phyloP scores from a whole-genome alignment of 306 rosid genomes.

The Acacia crassicarpa region DNA sequence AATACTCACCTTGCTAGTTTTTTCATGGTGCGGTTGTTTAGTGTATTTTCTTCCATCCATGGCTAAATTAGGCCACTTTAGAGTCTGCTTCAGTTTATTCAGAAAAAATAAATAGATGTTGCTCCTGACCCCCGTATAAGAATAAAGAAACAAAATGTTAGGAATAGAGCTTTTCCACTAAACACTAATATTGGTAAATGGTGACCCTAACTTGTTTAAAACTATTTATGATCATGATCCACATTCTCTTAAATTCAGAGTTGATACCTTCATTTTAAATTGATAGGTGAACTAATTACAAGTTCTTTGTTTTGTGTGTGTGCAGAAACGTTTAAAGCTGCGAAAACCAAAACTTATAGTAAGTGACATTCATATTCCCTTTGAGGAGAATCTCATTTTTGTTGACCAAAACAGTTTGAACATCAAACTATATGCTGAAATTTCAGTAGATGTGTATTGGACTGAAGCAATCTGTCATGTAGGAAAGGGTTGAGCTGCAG shows the following conservation, averaged over 20 bases:
- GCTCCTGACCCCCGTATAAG: not conserved
- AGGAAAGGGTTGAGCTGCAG: constrained; percentile 85
- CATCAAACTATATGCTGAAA: constrained; percentile 29
- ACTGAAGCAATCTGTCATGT: constrained; percentile 34
- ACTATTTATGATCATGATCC: not conserved
- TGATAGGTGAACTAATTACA: constrained; percentile 21
- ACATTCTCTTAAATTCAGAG: constrained; percentile 21
- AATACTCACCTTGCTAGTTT: constrained; percentile 16
- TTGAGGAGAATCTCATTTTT: not conserved
- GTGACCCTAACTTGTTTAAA: not conserved
- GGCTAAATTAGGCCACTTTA: not conserved
- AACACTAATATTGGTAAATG: not conserved
- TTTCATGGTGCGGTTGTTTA: not conserved
- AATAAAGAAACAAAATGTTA: constrained; percentile 2
- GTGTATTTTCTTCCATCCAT: not conserved
- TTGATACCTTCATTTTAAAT: constrained; percentile 20
- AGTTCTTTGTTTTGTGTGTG: constrained; percentile 23
- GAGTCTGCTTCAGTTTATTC: not conserved
- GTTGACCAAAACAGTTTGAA: constrained; percentile 12
- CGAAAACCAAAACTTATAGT: constrained; percentile 77
- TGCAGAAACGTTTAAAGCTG: constrained; percentile 82
- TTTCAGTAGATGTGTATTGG: constrained; percentile 26
- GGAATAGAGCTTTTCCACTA: not conserved
- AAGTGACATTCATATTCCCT: constrained; percentile 38
- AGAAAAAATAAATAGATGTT: not conserved